These are phyloP conservation scores for Aspergillus sp. DNA, from an alignment of 2,329 filamentous ascomycete genomes.

Conservation along the genomic window DNA sequence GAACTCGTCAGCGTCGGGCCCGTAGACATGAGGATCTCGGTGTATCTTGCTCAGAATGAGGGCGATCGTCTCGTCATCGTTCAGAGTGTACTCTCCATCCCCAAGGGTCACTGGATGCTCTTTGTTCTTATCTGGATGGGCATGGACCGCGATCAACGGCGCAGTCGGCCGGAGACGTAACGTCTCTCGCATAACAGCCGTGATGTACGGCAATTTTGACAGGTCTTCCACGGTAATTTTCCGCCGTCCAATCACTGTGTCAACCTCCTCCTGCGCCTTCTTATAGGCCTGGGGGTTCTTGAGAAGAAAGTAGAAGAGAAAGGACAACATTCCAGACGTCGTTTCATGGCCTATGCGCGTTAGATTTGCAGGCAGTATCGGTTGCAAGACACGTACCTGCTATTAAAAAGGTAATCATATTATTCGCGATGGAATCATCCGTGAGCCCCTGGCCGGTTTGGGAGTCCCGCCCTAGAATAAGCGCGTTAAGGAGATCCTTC, in stretches of 20 bases:
- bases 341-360: constrained; percentile 56
- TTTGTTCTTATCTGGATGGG: constrained; percentile 34
- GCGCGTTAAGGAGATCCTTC: constrained; percentile 60
- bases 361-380: background rate
- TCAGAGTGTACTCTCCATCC: constrained; percentile 53
- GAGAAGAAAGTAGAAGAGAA: constrained; percentile 55
- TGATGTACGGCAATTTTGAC: constrained; percentile 55
- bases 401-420: constrained; percentile 64
- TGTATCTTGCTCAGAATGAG: constrained; percentile 48
- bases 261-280: constrained; percentile 59
- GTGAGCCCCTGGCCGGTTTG: constrained; percentile 57
- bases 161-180: constrained; percentile 53
- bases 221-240: constrained; percentile 53
- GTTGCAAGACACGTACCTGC: constrained; percentile 37
- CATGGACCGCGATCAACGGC: constrained; percentile 42
- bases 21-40: constrained; percentile 54
- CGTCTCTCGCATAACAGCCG: constrained; percentile 56
- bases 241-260: constrained; percentile 51
- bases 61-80: constrained; percentile 42
- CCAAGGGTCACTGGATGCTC: constrained; percentile 42
- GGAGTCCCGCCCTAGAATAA: constrained; percentile 59
- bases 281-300: constrained; percentile 52
- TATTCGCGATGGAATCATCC: constrained; percentile 55
- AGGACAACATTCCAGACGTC: constrained; percentile 58
- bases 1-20: constrained; percentile 56